phyloP scores from a whole-genome alignment of 1,284 basidiomycete species.

The Pisolithus thermaeus region DNA sequence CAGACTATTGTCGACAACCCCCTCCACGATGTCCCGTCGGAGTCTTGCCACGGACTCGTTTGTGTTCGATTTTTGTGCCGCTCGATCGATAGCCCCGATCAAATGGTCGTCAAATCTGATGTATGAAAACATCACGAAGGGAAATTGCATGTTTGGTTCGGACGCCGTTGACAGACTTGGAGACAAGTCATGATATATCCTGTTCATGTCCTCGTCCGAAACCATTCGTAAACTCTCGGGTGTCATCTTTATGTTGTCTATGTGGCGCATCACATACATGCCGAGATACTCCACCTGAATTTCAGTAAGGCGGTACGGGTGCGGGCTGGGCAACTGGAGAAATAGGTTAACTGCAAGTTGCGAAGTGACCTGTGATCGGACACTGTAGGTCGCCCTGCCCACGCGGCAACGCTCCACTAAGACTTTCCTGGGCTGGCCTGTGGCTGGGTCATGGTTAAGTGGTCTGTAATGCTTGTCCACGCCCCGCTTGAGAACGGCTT shows the following conservation, averaged over 20 bases:
- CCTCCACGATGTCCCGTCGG: too few relatives aligned
- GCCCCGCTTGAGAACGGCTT: not conserved
- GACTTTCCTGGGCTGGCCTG: not conserved
- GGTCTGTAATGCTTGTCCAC: not conserved
- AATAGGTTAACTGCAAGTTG: not conserved
- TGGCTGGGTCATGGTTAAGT: not conserved
- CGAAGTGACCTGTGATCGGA: not conserved
- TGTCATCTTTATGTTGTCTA: not conserved
- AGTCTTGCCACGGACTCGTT: too few relatives aligned
- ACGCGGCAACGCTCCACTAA: not conserved
- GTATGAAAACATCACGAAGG: not conserved
- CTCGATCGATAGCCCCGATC: not conserved
- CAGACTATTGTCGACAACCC: too few relatives aligned
- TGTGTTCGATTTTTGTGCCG: too few relatives aligned
- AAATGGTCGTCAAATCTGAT: not conserved
- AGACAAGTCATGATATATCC: not conserved
- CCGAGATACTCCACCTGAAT: not conserved
- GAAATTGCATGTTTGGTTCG: not conserved
- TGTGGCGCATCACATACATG: not conserved
- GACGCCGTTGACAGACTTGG: not conserved
- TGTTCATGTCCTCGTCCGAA: not conserved
- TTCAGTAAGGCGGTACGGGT: not conserved
- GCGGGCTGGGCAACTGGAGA: not conserved
- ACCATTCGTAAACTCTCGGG: not conserved
- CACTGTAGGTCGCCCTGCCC: not conserved